phyloP scores from a whole-genome alignment of 2,329 filamentous ascomycete genomes.

The Pyricularia sp. region DNA sequence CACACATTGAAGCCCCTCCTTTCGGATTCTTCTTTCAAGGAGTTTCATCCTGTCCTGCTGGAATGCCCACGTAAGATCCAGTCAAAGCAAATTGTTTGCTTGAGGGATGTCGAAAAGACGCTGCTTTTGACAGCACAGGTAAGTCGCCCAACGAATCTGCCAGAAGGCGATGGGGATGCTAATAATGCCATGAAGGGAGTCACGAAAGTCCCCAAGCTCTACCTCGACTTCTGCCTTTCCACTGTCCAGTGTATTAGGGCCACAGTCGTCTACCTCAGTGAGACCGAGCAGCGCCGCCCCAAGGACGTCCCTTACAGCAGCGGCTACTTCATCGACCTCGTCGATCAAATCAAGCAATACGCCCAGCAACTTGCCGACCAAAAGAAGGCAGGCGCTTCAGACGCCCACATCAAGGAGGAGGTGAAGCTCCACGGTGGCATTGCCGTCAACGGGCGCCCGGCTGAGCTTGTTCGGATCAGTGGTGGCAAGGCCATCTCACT shows the following conservation, averaged over 20 bases:
- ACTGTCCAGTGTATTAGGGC: constrained; percentile 86
- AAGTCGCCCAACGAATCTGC: constrained; percentile 48
- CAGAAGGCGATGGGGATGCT: constrained; percentile 51
- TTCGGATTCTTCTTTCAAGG: constrained; percentile 60
- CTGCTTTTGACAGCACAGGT: constrained; percentile 86
- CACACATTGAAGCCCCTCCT: constrained; percentile 72
- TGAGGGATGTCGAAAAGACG: constrained; percentile 90
- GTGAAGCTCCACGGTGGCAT: constrained; percentile 76
- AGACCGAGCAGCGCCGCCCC: constrained; percentile 76
- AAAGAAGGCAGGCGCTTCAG: constrained; percentile 41
- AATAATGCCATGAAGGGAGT: constrained; percentile 72
- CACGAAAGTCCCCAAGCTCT: constrained; percentile 60
- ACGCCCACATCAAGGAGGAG: constrained; percentile 56
- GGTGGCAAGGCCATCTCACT: constrained; percentile 74
- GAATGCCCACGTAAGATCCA: constrained; percentile 72
- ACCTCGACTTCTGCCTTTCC: constrained; percentile 82
- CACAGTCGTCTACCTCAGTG: constrained; percentile 76
- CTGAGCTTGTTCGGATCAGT: constrained; percentile 74
- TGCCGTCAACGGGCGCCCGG: constrained; percentile 70
- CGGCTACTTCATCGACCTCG: constrained; percentile 93
- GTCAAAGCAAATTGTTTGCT: constrained; percentile 77
- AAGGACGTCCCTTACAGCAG: constrained; percentile 86
- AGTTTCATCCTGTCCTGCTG: constrained; percentile 71
- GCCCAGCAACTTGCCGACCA: constrained; percentile 72
- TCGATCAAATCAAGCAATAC: constrained; percentile 88